phyloP scores from a whole-genome alignment of 768 basidiomycete genomes.

The Lanmaoa rubissima region DNA sequence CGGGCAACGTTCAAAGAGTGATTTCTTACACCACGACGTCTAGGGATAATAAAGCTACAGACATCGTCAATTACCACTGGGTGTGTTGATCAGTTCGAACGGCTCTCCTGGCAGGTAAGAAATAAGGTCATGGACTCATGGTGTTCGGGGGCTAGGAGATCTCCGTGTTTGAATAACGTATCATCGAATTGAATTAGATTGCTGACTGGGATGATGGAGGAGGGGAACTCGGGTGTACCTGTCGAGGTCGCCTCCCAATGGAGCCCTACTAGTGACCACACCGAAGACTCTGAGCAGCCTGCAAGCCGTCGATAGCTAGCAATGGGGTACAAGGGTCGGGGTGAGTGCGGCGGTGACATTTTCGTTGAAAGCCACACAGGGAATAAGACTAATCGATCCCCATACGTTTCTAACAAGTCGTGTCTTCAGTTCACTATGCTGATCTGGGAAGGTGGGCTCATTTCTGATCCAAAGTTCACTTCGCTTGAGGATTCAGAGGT shows the following conservation, averaged over 20 bases:
- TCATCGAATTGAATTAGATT: slow-evolving; percentile 43
- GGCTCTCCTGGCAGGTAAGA: slow-evolving; percentile 42
- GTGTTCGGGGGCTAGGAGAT: slow-evolving; percentile 50
- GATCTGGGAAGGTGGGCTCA: too few relatives aligned
- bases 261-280: slow-evolving; percentile 39
- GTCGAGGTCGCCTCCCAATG: slow-evolving; percentile 68
- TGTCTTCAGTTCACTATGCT: too few relatives aligned
- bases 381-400: too few relatives aligned
- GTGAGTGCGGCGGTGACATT: too few relatives aligned
- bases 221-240: slow-evolving; percentile 44
- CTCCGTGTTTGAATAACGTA: slow-evolving; percentile 49
- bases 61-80: slow-evolving; percentile 61
- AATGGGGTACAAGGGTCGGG: too few relatives aligned
- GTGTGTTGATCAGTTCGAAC: slow-evolving; percentile 35
- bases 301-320: too few relatives aligned
- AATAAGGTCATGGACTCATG: slow-evolving; percentile 49
- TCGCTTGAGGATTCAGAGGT: too few relatives aligned
- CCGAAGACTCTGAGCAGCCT: slow-evolving; percentile 21
- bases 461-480: too few relatives aligned
- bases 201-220: background rate
- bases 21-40: slow-evolving; percentile 61
- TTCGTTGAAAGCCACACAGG: too few relatives aligned
- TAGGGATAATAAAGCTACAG: slow-evolving; percentile 71
- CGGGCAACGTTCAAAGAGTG: too few relatives aligned
- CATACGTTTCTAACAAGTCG: too few relatives aligned